Evolutionary conservation across 225 moss, liverwort and hornwort genomes (phyloP).

Genomic region (Asterella californica): DNA sequence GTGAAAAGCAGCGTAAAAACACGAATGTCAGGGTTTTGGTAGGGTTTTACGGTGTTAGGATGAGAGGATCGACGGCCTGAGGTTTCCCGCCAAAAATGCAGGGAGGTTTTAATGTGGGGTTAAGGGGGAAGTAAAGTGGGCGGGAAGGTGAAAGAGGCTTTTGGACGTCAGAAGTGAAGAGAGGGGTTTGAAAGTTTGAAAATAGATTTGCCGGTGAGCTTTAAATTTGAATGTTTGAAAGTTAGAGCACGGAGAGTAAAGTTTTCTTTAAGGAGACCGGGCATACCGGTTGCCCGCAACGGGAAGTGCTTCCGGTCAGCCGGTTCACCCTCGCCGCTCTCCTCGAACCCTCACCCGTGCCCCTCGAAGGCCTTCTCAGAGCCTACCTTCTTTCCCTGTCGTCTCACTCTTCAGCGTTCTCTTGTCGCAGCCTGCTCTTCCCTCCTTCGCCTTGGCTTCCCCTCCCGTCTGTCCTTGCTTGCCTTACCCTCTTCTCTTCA

Average conservation of each 20-base stretch:
- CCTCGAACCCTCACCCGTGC: conserved; percentile 22
- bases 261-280: conserved; percentile 26
- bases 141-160: conserved; percentile 29
- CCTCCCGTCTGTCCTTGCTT: conserved; percentile 13
- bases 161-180: conserved; percentile 19
- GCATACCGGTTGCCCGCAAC: conserved; percentile 19
- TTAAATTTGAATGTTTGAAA: conserved; percentile 24
- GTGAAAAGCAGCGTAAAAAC: conserved; percentile 5
- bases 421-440: conserved; percentile 21
- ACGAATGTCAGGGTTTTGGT: conserved; percentile 11
- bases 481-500: conserved; percentile 10
- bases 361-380: conserved; percentile 20
- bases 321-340: conserved; percentile 41
- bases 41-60: conserved; percentile 1
- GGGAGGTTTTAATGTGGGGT: neutral
- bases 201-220: conserved; percentile 37
- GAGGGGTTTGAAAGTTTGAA: conserved; percentile 20
- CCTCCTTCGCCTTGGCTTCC: conserved; percentile 34
- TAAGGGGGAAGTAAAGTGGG: conserved; percentile 21
- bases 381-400: conserved; percentile 25
- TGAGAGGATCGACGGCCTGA: conserved; percentile 13
- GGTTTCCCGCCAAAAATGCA: conserved; percentile 17
- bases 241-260: neutral
- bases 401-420: conserved; percentile 31
- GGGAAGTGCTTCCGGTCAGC: conserved; percentile 27